Evolutionary conservation across 1,284 basidiomycete species (phyloP).

Genomic region (Pseudomicrostroma phylloplanum): DNA sequence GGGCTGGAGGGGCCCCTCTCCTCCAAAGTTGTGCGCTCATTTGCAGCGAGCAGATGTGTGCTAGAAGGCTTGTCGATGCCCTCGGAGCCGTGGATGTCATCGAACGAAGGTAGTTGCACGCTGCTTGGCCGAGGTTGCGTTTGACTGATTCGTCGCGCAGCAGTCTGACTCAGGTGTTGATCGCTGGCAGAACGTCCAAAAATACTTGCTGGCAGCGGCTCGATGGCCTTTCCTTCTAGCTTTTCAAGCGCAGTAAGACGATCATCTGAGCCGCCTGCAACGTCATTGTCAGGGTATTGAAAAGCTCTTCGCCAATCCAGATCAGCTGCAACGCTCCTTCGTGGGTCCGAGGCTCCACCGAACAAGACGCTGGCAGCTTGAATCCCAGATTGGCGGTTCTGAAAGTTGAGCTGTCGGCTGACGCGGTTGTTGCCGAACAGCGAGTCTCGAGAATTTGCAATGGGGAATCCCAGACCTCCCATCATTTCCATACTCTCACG

Average conservation of each 20-base stretch:
- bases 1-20: not conserved
- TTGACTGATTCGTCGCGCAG: not conserved
- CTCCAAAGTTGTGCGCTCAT: slow-evolving; percentile 16
- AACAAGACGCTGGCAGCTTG: slow-evolving; percentile 34
- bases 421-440: slow-evolving; percentile 10
- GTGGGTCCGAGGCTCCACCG: slow-evolving; percentile 9
- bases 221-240: slow-evolving; percentile 29
- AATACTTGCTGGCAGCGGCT: not conserved
- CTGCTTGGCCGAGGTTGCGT: slow-evolving; percentile 29
- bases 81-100: slow-evolving; percentile 32
- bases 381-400: slow-evolving; percentile 29
- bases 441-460: slow-evolving; percentile 11
- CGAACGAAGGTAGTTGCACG: slow-evolving; percentile 40
- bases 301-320: slow-evolving; percentile 13
- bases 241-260: slow-evolving; percentile 42
- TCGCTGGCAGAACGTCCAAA: too few relatives aligned
- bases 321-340: slow-evolving; percentile 7
- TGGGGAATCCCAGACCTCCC: slow-evolving; percentile 31
- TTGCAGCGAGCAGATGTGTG: slow-evolving; percentile 18
- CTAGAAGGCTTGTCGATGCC: slow-evolving; percentile 21
- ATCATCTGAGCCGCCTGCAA: slow-evolving; percentile 19
- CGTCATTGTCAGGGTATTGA: not conserved
- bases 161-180: not conserved
- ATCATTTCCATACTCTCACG: slow-evolving; percentile 47
- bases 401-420: slow-evolving; percentile 22